Base-by-base conservation (phyloP, 2,329 filamentous ascomycete genomes). In the Parastagonospora nodorum region DNA sequence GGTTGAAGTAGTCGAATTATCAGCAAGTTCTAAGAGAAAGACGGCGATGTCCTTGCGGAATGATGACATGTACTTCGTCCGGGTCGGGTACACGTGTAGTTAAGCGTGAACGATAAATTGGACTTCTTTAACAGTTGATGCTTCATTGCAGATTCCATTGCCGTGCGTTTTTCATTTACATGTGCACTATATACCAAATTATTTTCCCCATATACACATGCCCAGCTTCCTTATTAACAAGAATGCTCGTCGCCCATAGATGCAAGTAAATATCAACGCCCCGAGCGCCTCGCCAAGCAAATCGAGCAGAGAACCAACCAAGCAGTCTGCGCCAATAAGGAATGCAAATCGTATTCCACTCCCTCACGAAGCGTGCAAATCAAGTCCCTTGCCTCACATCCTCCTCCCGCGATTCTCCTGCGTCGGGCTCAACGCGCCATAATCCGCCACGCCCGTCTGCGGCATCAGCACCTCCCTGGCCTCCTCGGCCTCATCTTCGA, bases 381-480 rank as follows among this genome's bases (percentile, higher is more conserved):
- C 14, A 40, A 19, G 9, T 10, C 16, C 14, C 6, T 10, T 8
- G 10, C 19, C 7, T 51, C 27, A 63, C 48, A 60, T 41, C 31
- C 51, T 57, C 42, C 64, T 53, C 28, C 61, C 58, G 16, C 63
- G 59, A 16, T 46, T 50, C 43, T 67, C 61, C 24, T 67, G 53
- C 8, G 48, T 44, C 27, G 47, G 54, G 41, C 38, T 53, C 39
- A 41, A 49, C 19, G 56, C 44, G 2, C 67, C 67, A 55, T 68
- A 69, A 39, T 65, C 61, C 10, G 43, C 57, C 10, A 49, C 45
- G 4, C 40, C 39, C 11, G 51, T 41, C 2, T 62, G 60, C 2
- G 72, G 72, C 69, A 74, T 74, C 2, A 74, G 56, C 24, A 53
- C 44, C 57, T 74, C 72, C 11, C 69, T 63, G 10, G 71, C 71